Evolutionary conservation across 495 filamentous ascomycete species (phyloP).

Genomic region (Trichoderma reesei): DNA sequence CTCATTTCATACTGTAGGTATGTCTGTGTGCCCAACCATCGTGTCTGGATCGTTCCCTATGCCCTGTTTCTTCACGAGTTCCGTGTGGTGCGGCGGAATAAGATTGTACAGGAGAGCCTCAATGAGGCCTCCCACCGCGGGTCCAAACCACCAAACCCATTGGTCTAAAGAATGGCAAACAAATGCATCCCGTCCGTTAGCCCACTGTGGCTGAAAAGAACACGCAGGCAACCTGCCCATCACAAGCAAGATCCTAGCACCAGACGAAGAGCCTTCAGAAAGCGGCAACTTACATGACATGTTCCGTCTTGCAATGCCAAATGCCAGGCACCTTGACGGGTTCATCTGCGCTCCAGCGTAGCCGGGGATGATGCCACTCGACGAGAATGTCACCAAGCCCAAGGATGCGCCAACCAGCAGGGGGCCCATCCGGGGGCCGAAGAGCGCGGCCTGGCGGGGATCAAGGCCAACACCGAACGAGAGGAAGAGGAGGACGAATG

Average conservation of each 20-base stretch:
- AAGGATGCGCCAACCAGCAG: slow-evolving; percentile 43
- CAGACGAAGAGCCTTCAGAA: neutral
- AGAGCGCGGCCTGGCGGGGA: slow-evolving; percentile 41
- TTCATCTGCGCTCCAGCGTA: slow-evolving; percentile 34
- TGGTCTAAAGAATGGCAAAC: slow-evolving; percentile 16
- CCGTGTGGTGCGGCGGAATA: slow-evolving; percentile 19
- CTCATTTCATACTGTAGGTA: neutral
- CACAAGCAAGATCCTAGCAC: neutral
- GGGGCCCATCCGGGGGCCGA: slow-evolving; percentile 41
- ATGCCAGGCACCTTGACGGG: slow-evolving; percentile 21
- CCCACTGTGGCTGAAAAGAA: neutral
- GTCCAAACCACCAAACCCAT: slow-evolving; percentile 29
- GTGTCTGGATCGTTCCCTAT: neutral
- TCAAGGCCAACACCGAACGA: slow-evolving; percentile 48
- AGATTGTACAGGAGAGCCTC: slow-evolving; percentile 18
- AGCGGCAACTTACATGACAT: slow-evolving; percentile 15
- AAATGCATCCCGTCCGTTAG: neutral
- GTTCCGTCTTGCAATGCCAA: slow-evolving; percentile 20
- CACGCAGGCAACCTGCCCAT: neutral
- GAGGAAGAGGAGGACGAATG: slow-evolving; percentile 32
- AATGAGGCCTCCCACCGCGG: slow-evolving; percentile 16
- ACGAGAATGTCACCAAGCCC: slow-evolving; percentile 36
- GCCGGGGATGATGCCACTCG: slow-evolving; percentile 34
- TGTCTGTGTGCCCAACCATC: neutral
- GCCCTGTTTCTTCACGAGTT: neutral